These are phyloP conservation scores for Alternaria sp. DNA, from an alignment of 2,329 filamentous ascomycete genomes.

Conservation along the genomic window DNA sequence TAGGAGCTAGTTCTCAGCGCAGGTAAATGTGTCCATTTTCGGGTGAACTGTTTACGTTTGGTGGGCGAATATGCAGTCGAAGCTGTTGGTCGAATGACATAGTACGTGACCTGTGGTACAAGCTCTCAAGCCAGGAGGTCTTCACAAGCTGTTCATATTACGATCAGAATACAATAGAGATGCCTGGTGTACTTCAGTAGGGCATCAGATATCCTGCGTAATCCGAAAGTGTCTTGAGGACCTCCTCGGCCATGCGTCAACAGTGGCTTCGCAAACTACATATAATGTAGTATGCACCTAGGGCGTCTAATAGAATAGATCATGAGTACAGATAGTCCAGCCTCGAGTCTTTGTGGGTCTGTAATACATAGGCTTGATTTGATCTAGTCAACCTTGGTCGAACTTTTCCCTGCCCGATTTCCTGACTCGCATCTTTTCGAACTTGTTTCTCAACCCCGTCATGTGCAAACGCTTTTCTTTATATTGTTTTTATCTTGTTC, in stretches of 20 bases:
- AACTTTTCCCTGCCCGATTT: neutral
- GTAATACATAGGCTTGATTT: neutral
- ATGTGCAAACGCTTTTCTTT: fast-evolving
- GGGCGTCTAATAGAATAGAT: neutral
- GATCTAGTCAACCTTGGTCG: neutral
- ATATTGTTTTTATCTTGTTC: neutral
- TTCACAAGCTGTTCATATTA: neutral
- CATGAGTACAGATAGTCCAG: no score
- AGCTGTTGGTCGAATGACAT: neutral
- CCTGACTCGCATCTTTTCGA: neutral
- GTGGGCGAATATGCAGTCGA: no score
- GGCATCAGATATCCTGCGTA: neutral
- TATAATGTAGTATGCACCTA: neutral
- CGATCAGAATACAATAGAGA: neutral
- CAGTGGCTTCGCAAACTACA: neutral
- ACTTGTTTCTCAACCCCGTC: neutral
- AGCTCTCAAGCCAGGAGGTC: neutral
- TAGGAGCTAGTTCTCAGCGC: neutral
- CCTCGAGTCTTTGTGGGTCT: neutral
- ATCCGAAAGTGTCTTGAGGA: neutral
- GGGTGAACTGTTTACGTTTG: neutral
- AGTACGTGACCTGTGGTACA: neutral
- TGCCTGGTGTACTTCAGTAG: neutral
- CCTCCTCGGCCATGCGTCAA: neutral
- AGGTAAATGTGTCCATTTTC: neutral